Percentiles rank a stretch among this genome's conserved stretches.
Evolutionary conservation across 352 stramenopile species (phyloP).

Genomic region (Pythium aristosporum): DNA sequence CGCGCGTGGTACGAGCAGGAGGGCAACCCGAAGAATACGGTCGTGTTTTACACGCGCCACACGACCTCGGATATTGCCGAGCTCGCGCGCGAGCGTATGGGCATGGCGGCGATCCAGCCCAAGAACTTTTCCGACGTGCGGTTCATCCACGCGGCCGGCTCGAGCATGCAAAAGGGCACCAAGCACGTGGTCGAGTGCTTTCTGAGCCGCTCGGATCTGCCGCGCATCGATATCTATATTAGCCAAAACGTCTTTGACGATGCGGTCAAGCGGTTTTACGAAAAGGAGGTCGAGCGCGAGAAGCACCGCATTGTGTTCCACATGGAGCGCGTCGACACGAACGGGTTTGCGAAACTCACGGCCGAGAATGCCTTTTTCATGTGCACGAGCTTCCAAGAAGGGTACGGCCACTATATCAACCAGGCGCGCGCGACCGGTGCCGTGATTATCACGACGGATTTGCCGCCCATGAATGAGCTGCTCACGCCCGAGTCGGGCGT

Average conservation of each 20-base stretch:
- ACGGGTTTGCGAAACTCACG: slow-evolving; percentile 51
- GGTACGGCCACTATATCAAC: slow-evolving; percentile 76
- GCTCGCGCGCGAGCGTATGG: slow-evolving; percentile 24
- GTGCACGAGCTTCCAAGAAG: slow-evolving; percentile 58
- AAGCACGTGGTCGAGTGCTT: slow-evolving; percentile 55
- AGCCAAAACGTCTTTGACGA: slow-evolving; percentile 33
- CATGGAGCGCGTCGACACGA: slow-evolving; percentile 30
- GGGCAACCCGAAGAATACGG: slow-evolving; percentile 45
- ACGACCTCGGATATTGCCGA: slow-evolving; percentile 51
- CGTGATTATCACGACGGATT: slow-evolving; percentile 50
- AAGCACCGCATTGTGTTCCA: slow-evolving; percentile 41
- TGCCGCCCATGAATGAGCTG: slow-evolving; percentile 69
- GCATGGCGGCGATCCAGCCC: slow-evolving; percentile 1
- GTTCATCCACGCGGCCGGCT: slow-evolving; percentile 50
- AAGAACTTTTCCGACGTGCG: slow-evolving; percentile 45
- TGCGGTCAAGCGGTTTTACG: slow-evolving; percentile 43
- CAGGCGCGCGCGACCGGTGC: slow-evolving; percentile 47
- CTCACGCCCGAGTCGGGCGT: slow-evolving; percentile 43
- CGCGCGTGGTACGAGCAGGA: slow-evolving; percentile 53
- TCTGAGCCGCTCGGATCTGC: slow-evolving; percentile 44
- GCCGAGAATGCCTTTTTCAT: slow-evolving; percentile 55
- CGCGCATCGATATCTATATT: slow-evolving; percentile 55
- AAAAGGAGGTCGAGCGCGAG: slow-evolving; percentile 10
- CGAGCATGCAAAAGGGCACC: slow-evolving; percentile 54
- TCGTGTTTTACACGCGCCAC: slow-evolving; percentile 60